A percentile compares a stretch with the other conserved stretches of the same genome.
Evolutionary conservation across 192 early-diverging fungal genomes (phyloP).

Genomic region (Umbelopsis ramanniana): DNA sequence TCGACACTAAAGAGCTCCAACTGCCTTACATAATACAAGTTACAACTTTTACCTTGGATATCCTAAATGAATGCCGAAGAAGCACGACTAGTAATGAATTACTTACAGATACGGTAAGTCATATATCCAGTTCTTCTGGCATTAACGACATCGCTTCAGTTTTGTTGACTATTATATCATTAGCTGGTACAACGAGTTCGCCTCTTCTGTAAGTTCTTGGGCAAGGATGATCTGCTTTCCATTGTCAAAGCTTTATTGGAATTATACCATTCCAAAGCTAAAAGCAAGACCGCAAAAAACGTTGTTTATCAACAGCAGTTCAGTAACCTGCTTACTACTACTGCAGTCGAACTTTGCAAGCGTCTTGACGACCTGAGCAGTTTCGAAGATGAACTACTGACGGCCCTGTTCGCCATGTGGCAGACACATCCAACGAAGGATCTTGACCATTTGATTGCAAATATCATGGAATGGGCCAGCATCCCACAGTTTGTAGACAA

Average conservation of each 20-base stretch:
- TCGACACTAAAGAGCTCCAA: neutral
- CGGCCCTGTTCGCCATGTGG: constrained; percentile 18
- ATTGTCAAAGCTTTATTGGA: neutral
- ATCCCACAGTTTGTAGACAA: neutral
- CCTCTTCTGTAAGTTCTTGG: neutral
- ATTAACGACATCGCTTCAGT: neutral
- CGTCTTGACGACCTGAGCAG: neutral
- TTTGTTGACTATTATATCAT: neutral
- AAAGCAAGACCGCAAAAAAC: neutral
- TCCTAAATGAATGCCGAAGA: neutral
- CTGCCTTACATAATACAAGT: constrained; percentile 16
- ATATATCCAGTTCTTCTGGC: neutral
- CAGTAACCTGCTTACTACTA: neutral
- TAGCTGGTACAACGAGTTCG: neutral
- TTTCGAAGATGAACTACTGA: constrained; percentile 15
- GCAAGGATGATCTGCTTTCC: neutral
- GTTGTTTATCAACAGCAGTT: neutral
- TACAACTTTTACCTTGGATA: neutral
- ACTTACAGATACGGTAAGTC: constrained; percentile 8
- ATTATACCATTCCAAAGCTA: neutral
- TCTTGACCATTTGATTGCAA: constrained; percentile 15
- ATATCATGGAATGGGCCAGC: constrained; percentile 20
- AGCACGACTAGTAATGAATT: neutral
- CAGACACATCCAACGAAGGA: constrained; percentile 10
- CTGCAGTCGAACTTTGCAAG: neutral